These are phyloP conservation scores for Hymenoscyphus fructigenus DNA, from an alignment of 2,329 filamentous ascomycete species.

Conservation along the genomic window DNA sequence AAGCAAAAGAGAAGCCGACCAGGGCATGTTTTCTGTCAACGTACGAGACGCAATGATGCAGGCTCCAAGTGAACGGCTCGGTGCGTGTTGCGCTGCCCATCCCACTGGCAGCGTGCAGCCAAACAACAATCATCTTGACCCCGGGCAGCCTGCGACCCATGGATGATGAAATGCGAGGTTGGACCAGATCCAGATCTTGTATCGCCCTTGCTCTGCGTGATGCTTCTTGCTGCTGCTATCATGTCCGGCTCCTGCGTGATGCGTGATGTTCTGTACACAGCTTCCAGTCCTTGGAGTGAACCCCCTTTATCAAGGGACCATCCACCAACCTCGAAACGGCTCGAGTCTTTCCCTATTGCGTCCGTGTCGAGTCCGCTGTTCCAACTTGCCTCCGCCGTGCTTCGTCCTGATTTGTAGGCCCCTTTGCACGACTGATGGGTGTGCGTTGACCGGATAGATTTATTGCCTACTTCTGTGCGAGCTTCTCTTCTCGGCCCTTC, in stretches of 20 bases:
- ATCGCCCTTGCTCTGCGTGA: slow-evolving; percentile 12
- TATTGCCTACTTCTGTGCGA: slow-evolving; percentile 25
- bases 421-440: slow-evolving; percentile 20
- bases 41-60: slow-evolving; percentile 11
- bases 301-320: slow-evolving; percentile 1
- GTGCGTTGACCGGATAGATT: slow-evolving; percentile 19
- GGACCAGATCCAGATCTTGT: slow-evolving; percentile 20
- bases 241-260: neutral
- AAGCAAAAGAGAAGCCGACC: neutral
- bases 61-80: slow-evolving; percentile 15
- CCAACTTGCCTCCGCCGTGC: slow-evolving; percentile 1
- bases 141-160: neutral
- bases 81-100: slow-evolving; percentile 12
- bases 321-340: slow-evolving; percentile 11
- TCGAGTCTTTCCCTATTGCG: slow-evolving; percentile 14
- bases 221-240: neutral
- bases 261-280: neutral
- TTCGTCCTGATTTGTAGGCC: slow-evolving; percentile 4
- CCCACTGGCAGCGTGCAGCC: slow-evolving; percentile 9
- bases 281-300: neutral
- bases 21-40: neutral
- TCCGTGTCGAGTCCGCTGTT: slow-evolving; percentile 13
- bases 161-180: slow-evolving; percentile 10
- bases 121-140: slow-evolving; percentile 3
- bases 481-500: slow-evolving; percentile 22